Evolutionary conservation across 352 stramenopile genomes (phyloP).

Genomic region (Phytophthora nicotianae): DNA sequence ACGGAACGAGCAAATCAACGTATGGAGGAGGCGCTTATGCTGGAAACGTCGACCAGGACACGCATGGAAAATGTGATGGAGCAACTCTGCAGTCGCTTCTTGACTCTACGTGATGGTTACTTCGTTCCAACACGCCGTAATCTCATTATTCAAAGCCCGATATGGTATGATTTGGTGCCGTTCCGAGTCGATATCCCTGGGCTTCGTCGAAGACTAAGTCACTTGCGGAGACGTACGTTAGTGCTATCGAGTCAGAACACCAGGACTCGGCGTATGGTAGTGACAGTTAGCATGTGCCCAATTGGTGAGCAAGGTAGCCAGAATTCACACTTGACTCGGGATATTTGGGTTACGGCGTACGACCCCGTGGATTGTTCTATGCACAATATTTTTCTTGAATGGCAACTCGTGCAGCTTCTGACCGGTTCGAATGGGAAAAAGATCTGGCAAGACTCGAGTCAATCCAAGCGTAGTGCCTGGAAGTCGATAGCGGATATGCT

Average conservation of each 20-base stretch:
- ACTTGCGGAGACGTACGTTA: constrained; percentile 45
- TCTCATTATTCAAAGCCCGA: constrained; percentile 47
- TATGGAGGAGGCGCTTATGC: constrained; percentile 35
- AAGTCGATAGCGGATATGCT: constrained; percentile 49
- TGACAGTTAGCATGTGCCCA: constrained; percentile 52
- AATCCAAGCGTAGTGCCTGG: constrained; percentile 20
- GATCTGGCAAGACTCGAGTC: constrained; percentile 18
- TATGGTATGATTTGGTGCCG: constrained; percentile 31
- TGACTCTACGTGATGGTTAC: constrained; percentile 55
- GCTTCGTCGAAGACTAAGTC: constrained; percentile 45
- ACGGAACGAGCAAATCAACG: constrained; percentile 20
- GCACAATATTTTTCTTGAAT: constrained; percentile 74
- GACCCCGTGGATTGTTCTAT: constrained; percentile 39
- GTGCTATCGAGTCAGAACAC: constrained; percentile 30
- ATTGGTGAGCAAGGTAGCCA: constrained; percentile 1
- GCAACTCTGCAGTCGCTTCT: constrained; percentile 40
- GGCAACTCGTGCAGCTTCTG: constrained; percentile 67
- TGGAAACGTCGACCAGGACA: constrained; percentile 36
- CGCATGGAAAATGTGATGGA: constrained; percentile 39
- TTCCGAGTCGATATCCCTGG: constrained; percentile 55
- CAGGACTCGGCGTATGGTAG: constrained; percentile 44
- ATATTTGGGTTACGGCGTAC: constrained; percentile 66
- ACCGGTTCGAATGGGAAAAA: constrained; percentile 22
- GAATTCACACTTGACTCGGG: constrained; percentile 8
- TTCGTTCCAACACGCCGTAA: constrained; percentile 51